Base-by-base conservation (phyloP, 2,329 filamentous ascomycete species). In the Helotiales sp. region DNA sequence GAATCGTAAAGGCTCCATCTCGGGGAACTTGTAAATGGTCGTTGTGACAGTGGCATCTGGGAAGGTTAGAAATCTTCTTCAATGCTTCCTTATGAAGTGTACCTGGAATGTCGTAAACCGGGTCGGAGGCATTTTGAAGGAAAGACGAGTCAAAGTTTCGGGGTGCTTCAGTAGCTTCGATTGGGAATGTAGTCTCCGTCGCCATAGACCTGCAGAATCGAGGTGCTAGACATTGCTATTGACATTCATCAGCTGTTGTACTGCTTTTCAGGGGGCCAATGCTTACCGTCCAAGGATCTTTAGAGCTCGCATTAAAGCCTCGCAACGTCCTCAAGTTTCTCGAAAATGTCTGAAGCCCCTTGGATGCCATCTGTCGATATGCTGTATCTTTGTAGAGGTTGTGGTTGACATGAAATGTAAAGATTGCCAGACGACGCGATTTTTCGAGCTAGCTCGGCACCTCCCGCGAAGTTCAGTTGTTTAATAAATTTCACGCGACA, bases 1-100 rank as follows among this genome's bases (percentile, higher is more conserved):
- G 73, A 96, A 88, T 51, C 85, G 80, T 49, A 86, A 79, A 24
- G 95, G 95, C 74, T 97, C 92, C 75, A 97, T 86, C 10, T 86
- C 84, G 33, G 95, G 95, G 78, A 98, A 99, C 72, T 81, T 80
- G 83, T 96, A 92, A 74, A 97, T 84, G 54, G 93, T 98, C 61
- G 93, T 82, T 55, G 90, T 85, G 56, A 96, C 90, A 29, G 84
- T 86, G 64, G 80, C 78, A 64, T 79, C 83, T 83, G 60, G 24
- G 49, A 12, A 27, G n/a, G 34, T 67, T 57, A 64, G 60, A 30
- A 49, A 27, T 27, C 22, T 17, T 19, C 5, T n/a, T 34, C 15
- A 17, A 5, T 27, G 27, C 27, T 24, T 8, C n/a, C 1, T 13
- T 25, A 22, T 29, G 33, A 31, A 15, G 17, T 57, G 27, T 55